Conservation (phyloP, 2,329 filamentous ascomycete genomes). For the Exophiala lecanii-corni region DNA sequence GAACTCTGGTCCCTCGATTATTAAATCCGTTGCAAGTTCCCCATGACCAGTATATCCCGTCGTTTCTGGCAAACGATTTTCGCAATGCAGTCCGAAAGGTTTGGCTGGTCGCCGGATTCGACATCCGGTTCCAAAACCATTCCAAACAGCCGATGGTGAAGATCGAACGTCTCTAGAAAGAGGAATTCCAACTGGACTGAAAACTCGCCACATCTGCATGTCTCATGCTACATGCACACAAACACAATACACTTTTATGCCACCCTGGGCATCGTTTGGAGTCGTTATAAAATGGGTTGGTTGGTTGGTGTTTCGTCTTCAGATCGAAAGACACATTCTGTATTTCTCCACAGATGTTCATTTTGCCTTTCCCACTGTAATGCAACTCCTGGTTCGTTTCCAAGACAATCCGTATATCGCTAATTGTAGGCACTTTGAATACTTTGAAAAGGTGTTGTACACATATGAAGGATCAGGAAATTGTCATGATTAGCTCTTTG, state of each 20-base stretch:
- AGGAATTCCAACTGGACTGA: not conserved
- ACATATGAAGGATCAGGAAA: too few relatives aligned
- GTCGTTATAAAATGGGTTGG: too few relatives aligned
- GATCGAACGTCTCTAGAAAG: conserved; percentile 2
- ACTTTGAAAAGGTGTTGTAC: too few relatives aligned
- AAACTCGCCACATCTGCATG: conserved; percentile 9
- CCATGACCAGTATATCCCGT: not conserved
- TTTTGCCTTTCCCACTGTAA: conserved; percentile 5
- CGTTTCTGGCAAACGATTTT: conserved; percentile 1
- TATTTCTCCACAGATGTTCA: conserved; percentile 20
- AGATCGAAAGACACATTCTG: conserved; percentile 6
- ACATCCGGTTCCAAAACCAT: not conserved
- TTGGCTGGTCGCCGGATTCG: not conserved
- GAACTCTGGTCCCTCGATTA: conserved; percentile 26
- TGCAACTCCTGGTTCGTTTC: too few relatives aligned
- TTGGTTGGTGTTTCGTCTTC: conserved; percentile 2
- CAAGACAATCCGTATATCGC: too few relatives aligned
- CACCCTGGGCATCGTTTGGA: conserved; percentile 15
- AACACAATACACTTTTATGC: conserved; percentile 12
- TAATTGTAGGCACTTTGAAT: too few relatives aligned
- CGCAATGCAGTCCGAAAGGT: too few relatives aligned
- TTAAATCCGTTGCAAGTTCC: conserved; percentile 8
- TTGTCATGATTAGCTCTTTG: too few relatives aligned
- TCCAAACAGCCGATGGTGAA: too few relatives aligned
- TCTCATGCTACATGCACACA: conserved; percentile 24